phyloP scores from a whole-genome alignment of 306 rosid genomes.

The Mimosa pudica region DNA sequence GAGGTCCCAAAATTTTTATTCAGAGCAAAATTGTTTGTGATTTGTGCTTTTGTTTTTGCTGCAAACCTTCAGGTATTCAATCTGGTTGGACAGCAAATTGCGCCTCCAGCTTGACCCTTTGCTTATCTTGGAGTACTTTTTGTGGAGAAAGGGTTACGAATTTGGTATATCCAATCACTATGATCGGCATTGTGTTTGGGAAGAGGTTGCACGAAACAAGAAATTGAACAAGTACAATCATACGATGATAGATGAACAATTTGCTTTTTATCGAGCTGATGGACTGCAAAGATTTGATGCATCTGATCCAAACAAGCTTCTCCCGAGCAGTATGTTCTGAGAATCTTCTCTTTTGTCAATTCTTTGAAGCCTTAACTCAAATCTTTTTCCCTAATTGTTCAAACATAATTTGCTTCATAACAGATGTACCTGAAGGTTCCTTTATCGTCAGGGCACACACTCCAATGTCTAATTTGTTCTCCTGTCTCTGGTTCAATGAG shows the following conservation, averaged over 20 bases:
- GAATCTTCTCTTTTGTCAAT: constrained; percentile 1
- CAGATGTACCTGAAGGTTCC: constrained; percentile 97
- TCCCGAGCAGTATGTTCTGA: constrained; percentile 72
- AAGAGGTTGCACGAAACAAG: constrained; percentile 79
- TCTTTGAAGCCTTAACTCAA: constrained; percentile 20
- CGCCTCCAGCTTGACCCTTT: constrained; percentile 90
- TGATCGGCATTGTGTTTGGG: constrained; percentile 84
- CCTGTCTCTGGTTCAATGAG: constrained; percentile 97
- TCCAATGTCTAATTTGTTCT: constrained; percentile 92
- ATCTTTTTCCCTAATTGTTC: constrained; percentile 8
- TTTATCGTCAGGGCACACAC: constrained; percentile 94
- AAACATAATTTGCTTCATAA: neutral
- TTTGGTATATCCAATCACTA: constrained; percentile 87
- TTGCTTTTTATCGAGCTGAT: constrained; percentile 71
- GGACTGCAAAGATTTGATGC: constrained; percentile 75
- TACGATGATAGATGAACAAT: constrained; percentile 70
- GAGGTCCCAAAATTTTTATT: neutral
- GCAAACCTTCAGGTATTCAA: constrained; percentile 70
- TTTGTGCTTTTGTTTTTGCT: constrained; percentile 29
- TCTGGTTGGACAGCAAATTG: constrained; percentile 96
- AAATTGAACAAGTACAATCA: constrained; percentile 82
- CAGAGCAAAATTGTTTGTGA: neutral
- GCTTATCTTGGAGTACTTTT: constrained; percentile 81
- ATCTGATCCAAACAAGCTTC: constrained; percentile 76
- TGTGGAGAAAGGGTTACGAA: constrained; percentile 88